These are phyloP conservation scores for Actinomortierella wolfii DNA, from an alignment of 371 early-diverging fungal genomes.

Conservation along the genomic window DNA sequence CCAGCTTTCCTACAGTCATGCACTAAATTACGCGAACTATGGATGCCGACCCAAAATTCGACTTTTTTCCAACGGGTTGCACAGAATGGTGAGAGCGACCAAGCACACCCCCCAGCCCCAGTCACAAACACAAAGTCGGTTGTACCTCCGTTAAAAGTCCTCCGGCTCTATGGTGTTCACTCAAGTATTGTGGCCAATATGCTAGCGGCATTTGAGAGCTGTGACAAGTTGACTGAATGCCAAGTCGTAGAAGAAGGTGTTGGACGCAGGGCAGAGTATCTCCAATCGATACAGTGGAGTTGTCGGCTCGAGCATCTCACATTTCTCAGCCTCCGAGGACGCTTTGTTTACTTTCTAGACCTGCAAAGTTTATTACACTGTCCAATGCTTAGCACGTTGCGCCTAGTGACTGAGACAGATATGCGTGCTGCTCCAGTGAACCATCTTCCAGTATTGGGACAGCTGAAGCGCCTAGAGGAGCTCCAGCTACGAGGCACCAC, in stretches of 20 bases:
- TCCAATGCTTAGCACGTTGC: constrained; percentile 12
- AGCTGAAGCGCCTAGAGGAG: constrained; percentile 16
- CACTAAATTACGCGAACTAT: constrained; percentile 16
- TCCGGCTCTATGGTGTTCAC: background rate
- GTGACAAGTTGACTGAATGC: background rate
- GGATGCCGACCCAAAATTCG: constrained; percentile 7
- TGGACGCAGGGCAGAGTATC: constrained; percentile 11
- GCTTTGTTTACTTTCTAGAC: constrained; percentile 25
- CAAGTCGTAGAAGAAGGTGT: constrained; percentile 13
- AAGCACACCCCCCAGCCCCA: background rate
- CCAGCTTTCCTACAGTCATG: constrained; percentile 9
- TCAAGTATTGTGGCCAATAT: background rate
- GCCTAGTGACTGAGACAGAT: constrained; percentile 13
- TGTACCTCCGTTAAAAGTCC: background rate
- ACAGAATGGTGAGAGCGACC: background rate
- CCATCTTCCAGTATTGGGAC: constrained; percentile 9
- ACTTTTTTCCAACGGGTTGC: too few species aligned
- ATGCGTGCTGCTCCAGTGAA: background rate
- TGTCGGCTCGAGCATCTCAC: constrained; percentile 19
- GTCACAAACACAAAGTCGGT: too few species aligned
- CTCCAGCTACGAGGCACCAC: constrained; percentile 18
- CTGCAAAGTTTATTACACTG: constrained; percentile 12
- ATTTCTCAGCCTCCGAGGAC: constrained; percentile 13
- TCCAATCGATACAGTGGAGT: constrained; percentile 3
- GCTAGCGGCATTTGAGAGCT: background rate